phyloP scores from a whole-genome alignment of 75 land plant species.

The Cryptomeria japonica region DNA sequence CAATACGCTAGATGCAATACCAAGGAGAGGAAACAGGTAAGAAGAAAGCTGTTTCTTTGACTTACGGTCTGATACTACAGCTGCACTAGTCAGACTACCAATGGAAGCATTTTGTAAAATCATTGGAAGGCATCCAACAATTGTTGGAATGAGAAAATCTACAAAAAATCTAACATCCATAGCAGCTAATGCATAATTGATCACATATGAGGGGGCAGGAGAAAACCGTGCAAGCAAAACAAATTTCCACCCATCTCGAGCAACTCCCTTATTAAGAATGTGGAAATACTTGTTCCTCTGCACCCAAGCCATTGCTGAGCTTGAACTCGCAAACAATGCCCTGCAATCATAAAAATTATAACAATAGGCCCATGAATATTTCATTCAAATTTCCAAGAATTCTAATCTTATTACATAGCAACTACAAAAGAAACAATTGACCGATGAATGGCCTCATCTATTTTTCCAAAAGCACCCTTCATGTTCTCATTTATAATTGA shows the following conservation, averaged over 20 bases:
- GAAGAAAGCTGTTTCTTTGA: conserved; percentile 44
- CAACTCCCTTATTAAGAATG: conserved; percentile 74
- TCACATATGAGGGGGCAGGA: conserved; percentile 89
- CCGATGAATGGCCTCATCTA: background rate
- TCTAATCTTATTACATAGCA: background rate
- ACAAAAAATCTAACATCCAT: conserved; percentile 69
- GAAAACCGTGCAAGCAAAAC: conserved; percentile 95
- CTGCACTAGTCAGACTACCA: conserved; percentile 90
- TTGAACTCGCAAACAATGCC: conserved; percentile 70
- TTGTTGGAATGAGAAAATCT: conserved; percentile 88
- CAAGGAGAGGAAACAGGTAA: conserved; percentile 73
- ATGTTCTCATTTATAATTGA: background rate
- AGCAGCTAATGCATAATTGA: conserved; percentile 91
- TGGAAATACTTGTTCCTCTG: conserved; percentile 74
- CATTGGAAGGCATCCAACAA: conserved; percentile 90
- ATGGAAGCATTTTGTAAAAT: conserved; percentile 93
- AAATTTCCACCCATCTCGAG: conserved; percentile 94
- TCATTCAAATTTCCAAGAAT: background rate
- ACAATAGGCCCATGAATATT: background rate
- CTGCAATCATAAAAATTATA: conserved; percentile 38
- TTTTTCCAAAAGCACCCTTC: background rate
- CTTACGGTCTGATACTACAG: conserved; percentile 54
- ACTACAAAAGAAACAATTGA: background rate
- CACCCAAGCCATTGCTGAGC: conserved; percentile 64
- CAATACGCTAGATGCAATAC: conserved; percentile 71